phyloP scores from a whole-genome alignment of 2,329 filamentous ascomycete species.

The Alternaria atra region DNA sequence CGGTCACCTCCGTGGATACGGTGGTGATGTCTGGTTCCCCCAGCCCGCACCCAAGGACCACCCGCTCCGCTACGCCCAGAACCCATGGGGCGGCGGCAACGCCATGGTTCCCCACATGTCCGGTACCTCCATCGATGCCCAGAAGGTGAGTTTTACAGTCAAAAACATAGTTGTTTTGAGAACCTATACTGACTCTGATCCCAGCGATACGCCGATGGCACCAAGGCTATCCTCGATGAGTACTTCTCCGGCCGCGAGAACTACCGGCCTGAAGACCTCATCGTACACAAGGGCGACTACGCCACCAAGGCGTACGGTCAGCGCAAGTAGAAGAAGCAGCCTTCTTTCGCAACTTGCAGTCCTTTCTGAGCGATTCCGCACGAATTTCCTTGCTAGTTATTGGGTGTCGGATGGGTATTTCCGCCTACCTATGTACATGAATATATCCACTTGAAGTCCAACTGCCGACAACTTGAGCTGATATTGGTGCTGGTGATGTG shows the following conservation, averaged over 20 bases:
- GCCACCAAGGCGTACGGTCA: constrained; percentile 94
- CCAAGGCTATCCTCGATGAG: constrained; percentile 87
- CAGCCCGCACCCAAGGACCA: constrained; percentile 96
- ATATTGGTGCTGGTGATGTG: not conserved
- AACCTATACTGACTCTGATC: constrained; percentile 14
- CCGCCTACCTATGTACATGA: constrained; percentile 34
- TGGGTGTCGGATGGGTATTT: constrained; percentile 23
- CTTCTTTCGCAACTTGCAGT: constrained; percentile 6
- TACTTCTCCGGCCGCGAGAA: constrained; percentile 89
- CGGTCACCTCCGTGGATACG: constrained; percentile 90
- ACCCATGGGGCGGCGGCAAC: constrained; percentile 95
- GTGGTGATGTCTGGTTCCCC: constrained; percentile 93
- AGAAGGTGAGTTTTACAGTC: constrained; percentile 62
- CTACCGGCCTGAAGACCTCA: constrained; percentile 90
- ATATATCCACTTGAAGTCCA: constrained; percentile 33
- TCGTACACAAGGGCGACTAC: constrained; percentile 89
- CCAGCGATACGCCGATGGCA: constrained; percentile 76
- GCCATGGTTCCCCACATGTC: constrained; percentile 99
- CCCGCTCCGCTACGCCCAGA: constrained; percentile 89
- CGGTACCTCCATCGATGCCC: constrained; percentile 96
- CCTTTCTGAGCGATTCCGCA: constrained; percentile 25
- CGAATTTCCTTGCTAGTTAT: constrained; percentile 28
- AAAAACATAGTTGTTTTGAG: not conserved
- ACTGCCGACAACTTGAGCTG: not conserved
- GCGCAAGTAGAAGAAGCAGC: constrained; percentile 61